Evolutionary conservation across 2,329 filamentous ascomycete genomes (phyloP), one percentile per base, ranked within the genome.

Genomic region (Cordyceps cicadae): DNA sequence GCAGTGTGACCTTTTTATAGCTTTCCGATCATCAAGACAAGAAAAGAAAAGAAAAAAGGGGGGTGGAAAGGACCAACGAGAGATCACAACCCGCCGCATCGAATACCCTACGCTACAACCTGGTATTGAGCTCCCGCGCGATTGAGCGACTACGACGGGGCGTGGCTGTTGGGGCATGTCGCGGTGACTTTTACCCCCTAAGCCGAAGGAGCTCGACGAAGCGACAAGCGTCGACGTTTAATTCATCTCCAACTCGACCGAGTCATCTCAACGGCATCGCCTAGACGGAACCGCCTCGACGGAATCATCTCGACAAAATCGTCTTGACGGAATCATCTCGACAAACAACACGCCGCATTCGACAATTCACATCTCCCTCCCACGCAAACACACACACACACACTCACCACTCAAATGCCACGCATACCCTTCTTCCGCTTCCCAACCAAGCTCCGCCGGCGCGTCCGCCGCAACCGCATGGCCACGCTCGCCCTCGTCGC

Each of bases 391-490:
- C 56, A 53, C 24, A 34, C 48, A 43, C 48, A 58, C 29, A 3
- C 21, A 39, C 29, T 51, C 34, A 17, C 24, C 17, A 19, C 19
- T 6, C 24, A 32, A 48, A 75, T 75, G 74, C 72, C 75, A 64
- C 72, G 73, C 65, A 66, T 77, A 65, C 75, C 75, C 67, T 71
- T 83, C 71, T 77, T 82, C 70, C 80, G 80, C 63, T 75, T 84
- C 55, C 82, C 82, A 63, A 78, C 77, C 64, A 81, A 79, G 73
- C 76, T 84, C 67, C 80, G 80, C 69, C 81, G 82, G 63, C 80
- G 79, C 66, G 81, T 81, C 62, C 78, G 82, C 63, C 81, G 82
- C 61, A 81, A 81, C 70, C 79, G 83, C 67, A 83, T 85, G 80
- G 76, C 79, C 46, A 84, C 80, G 52, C 76, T 83, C 48, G 65